phyloP scores from a whole-genome alignment of 2,329 filamentous ascomycete species.

The Colletotrichum limetticola region DNA sequence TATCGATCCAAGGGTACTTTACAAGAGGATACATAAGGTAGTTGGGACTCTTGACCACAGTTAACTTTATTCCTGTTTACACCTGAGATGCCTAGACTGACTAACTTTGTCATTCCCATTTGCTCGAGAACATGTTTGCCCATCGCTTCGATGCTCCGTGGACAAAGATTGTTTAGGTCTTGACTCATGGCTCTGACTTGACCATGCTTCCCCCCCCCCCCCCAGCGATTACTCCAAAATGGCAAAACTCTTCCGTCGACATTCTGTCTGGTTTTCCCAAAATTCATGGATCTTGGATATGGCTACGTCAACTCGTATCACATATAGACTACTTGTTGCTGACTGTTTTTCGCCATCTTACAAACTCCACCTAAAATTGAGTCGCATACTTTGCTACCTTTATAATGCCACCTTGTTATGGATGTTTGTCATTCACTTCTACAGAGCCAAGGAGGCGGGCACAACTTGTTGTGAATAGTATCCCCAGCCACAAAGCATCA shows the following conservation, averaged over 20 bases:
- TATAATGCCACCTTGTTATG: neutral
- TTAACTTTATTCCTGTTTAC: neutral
- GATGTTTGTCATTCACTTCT: neutral
- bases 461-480: neutral
- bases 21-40: neutral
- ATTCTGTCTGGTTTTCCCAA: neutral
- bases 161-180: neutral
- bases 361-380: slow-evolving; percentile 11
- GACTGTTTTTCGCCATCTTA: neutral
- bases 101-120: neutral
- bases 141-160: neutral
- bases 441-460: neutral
- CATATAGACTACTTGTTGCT: neutral
- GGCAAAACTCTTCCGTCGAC: neutral
- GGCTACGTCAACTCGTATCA: neutral
- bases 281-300: neutral
- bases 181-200: neutral
- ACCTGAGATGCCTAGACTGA: neutral
- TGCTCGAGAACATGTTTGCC: neutral
- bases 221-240: neutral
- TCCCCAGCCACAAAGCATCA: neutral
- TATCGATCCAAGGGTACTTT: neutral
- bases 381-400: neutral
- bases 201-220: neutral
- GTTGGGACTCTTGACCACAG: neutral